Evolutionary conservation across 2,329 filamentous ascomycete genomes (phyloP).

Genomic region (Cordyceps javanica): DNA sequence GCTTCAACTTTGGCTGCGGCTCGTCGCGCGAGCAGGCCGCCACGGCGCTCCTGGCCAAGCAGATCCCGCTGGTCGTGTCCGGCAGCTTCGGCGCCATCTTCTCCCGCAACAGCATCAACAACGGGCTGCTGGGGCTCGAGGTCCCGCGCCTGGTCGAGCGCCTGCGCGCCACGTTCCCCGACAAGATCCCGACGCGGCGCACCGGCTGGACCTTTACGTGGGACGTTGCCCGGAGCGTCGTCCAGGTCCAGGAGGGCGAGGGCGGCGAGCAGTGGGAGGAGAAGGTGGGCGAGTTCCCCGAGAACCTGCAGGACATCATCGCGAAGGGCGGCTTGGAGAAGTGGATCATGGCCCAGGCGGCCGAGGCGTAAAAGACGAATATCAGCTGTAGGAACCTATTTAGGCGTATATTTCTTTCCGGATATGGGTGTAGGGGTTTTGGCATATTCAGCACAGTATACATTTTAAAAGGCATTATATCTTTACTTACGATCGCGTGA

Average conservation of each 20-base stretch:
- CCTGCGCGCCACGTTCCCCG: slow-evolving; percentile 54
- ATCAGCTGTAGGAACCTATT: background rate
- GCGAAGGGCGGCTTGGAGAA: slow-evolving; percentile 18
- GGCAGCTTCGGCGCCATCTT: slow-evolving; percentile 85
- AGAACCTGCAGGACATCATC: slow-evolving; percentile 22
- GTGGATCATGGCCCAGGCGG: slow-evolving; percentile 19
- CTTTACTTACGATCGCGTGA: too few relatives aligned
- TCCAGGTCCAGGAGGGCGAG: slow-evolving; percentile 18
- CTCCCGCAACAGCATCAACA: slow-evolving; percentile 69
- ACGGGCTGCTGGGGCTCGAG: slow-evolving; percentile 67
- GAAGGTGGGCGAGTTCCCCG: slow-evolving; percentile 20
- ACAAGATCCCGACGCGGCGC: slow-evolving; percentile 58
- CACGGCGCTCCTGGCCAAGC: slow-evolving; percentile 74
- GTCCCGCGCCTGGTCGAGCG: slow-evolving; percentile 60
- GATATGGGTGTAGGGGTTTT: background rate
- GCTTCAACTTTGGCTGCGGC: slow-evolving; percentile 86
- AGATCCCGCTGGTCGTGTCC: slow-evolving; percentile 73
- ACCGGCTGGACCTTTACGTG: slow-evolving; percentile 63
- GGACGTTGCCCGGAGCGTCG: slow-evolving; percentile 15
- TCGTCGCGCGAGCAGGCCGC: slow-evolving; percentile 76
- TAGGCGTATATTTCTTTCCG: background rate
- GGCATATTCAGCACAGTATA: background rate
- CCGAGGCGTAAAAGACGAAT: slow-evolving; percentile 25
- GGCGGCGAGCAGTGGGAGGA: slow-evolving; percentile 19
- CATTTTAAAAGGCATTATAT: background rate